Evolutionary conservation across 2,329 filamentous ascomycete genomes (phyloP), one percentile per base, ranked within the genome.

Genomic region (Colletotrichum sp.): DNA sequence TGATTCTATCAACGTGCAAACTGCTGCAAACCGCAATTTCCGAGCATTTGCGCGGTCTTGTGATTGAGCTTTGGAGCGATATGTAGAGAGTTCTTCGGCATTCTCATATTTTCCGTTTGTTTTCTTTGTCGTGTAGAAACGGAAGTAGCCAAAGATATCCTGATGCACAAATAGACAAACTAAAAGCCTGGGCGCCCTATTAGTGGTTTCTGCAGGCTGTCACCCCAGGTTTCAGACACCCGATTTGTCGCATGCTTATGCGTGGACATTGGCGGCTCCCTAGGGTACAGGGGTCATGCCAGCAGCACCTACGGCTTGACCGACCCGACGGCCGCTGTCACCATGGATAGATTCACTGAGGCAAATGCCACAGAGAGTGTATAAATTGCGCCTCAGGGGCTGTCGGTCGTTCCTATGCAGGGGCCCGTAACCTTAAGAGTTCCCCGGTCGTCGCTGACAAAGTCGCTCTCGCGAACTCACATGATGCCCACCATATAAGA

Each of bases 1-100:
- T 2, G n/a, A 21, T 21, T 52, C n/a, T 21, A 5, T 0, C n/a
- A 5, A 1, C n/a, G 1, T 5, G n/a, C 10, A 52, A 21, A 52
- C 4, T 21, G 44, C n/a, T 52, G 1, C n/a, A 21, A 13, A 52
- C 0, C n/a, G 44, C n/a, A 52, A 52, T 52, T 52, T 52, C 44
- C 44, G 44, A 52, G 44, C 1, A 52, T 52, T 52, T 13, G 1
- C 44, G 10, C 44, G 44, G 44, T 24, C 18, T 21, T 3, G 6
- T 6, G n/a, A 4, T 13, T 52, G 44, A 13, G 4, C 44, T 21
- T 52, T 7, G n/a, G n/a, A n/a, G n/a, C n/a, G n/a, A n/a, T n/a
- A n/a, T n/a, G n/a, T n/a, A n/a, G n/a, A n/a, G n/a, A 52, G 44
- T 21, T 49, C n/a, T 52, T 52, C 0, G 10, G 1, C 6, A 21